These are phyloP conservation scores for Trichophaea hybrida DNA, from an alignment of 2,329 filamentous ascomycete species.

Conservation along the genomic window DNA sequence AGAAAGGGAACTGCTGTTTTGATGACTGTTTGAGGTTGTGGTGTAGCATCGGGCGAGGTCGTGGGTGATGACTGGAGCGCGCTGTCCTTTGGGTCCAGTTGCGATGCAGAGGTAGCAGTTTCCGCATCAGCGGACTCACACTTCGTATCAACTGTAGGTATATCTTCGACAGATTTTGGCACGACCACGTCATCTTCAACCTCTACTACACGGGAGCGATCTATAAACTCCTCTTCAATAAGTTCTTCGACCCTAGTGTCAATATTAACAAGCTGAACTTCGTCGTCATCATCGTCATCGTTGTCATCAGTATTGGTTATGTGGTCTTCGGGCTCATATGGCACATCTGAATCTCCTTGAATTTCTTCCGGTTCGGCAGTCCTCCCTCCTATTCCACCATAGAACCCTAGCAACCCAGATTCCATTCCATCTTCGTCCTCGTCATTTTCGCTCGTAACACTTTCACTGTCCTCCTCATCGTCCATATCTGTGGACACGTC, in stretches of 20 bases:
- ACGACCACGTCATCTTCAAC: constrained; percentile 7
- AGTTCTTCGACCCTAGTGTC: constrained; percentile 4
- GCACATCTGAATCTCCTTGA: constrained; percentile 25
- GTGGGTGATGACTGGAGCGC: constrained; percentile 31
- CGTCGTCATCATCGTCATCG: neutral
- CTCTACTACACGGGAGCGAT: constrained; percentile 8
- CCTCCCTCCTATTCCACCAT: constrained; percentile 29
- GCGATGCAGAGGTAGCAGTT: constrained; percentile 17
- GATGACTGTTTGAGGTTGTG: constrained; percentile 31
- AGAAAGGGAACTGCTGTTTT: constrained; percentile 69
- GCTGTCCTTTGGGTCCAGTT: constrained; percentile 24
- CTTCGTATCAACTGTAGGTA: constrained; percentile 14
- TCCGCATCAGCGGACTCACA: constrained; percentile 17
- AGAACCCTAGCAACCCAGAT: constrained; percentile 40
- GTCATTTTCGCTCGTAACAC: constrained; percentile 35
- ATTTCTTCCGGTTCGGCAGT: constrained; percentile 25
- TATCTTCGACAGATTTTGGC: constrained; percentile 4
- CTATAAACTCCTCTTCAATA: constrained; percentile 9
- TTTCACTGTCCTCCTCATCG: constrained; percentile 32
- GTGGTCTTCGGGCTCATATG: neutral
- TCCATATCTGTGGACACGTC: constrained; percentile 29
- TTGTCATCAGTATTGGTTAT: neutral
- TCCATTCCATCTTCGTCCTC: constrained; percentile 32
- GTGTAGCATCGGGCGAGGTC: constrained; percentile 32
- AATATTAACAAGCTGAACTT: neutral